phyloP scores from a whole-genome alignment of 2,329 filamentous ascomycete species.

The Penicillium sp. region DNA sequence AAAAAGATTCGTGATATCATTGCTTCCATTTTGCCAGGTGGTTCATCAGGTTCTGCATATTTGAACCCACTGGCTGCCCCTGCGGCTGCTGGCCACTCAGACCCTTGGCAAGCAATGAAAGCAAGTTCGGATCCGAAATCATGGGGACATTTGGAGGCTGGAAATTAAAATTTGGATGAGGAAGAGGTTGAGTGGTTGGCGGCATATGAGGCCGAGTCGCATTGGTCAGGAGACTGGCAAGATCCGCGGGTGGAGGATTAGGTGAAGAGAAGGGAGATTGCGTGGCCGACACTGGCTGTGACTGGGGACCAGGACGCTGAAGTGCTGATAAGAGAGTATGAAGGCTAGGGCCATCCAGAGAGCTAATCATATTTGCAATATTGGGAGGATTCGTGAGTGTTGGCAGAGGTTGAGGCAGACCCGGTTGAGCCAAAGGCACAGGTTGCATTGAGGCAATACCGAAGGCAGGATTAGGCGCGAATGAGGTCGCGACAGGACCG shows the following conservation, averaged over 20 bases:
- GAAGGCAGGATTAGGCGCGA: slow-evolving; percentile 35
- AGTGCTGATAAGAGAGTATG: slow-evolving; percentile 64
- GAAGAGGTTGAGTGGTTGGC: slow-evolving; percentile 25
- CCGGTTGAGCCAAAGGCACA: slow-evolving; percentile 29
- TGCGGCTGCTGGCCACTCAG: slow-evolving; percentile 35
- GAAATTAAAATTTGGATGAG: slow-evolving; percentile 29
- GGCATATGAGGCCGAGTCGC: slow-evolving; percentile 35
- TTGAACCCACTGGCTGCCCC: slow-evolving; percentile 31
- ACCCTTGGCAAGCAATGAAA: slow-evolving; percentile 38
- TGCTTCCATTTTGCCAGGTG: slow-evolving; percentile 46
- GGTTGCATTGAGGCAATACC: slow-evolving; percentile 34
- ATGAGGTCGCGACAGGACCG: slow-evolving; percentile 33
- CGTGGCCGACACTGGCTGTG: slow-evolving; percentile 32
- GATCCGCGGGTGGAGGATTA: slow-evolving; percentile 35
- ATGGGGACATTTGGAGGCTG: slow-evolving; percentile 26
- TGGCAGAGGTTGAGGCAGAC: slow-evolving; percentile 32
- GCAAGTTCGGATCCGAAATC: slow-evolving; percentile 34
- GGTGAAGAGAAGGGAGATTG: slow-evolving; percentile 33
- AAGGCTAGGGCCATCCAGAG: slow-evolving; percentile 64
- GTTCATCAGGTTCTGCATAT: slow-evolving; percentile 47
- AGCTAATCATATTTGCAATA: slow-evolving; percentile 60
- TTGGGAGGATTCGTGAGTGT: slow-evolving; percentile 45
- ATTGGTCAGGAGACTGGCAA: slow-evolving; percentile 40
- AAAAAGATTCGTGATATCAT: slow-evolving; percentile 29
- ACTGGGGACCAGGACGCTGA: slow-evolving; percentile 33